Conservation (phyloP, 768 basidiomycete genomes). For the Pulveroboletus frians region DNA sequence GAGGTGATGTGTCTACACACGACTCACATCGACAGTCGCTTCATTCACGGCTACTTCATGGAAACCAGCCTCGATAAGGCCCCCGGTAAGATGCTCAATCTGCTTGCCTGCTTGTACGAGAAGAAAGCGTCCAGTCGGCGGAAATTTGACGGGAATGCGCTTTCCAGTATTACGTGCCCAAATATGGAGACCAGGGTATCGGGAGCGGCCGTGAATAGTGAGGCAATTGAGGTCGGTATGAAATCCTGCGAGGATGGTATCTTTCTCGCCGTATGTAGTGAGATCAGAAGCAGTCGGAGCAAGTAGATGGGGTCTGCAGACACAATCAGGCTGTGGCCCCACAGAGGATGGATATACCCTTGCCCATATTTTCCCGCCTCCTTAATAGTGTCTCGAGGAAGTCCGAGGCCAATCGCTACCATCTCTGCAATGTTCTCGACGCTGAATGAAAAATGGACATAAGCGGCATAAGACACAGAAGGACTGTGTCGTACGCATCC, state of each 20-base stretch:
- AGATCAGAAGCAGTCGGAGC: slow-evolving; percentile 94
- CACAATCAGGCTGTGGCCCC: background rate
- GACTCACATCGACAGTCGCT: slow-evolving; percentile 61
- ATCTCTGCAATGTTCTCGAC: slow-evolving; percentile 87
- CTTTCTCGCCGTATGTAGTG: slow-evolving; percentile 64
- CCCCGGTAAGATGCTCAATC: slow-evolving; percentile 80
- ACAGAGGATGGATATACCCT: slow-evolving; percentile 17
- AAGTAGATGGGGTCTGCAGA: slow-evolving; percentile 69
- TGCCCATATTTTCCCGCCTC: slow-evolving; percentile 84
- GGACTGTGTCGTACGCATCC: slow-evolving; percentile 54
- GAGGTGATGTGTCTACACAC: background rate
- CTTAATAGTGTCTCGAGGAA: slow-evolving; percentile 63
- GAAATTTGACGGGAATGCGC: slow-evolving; percentile 83
- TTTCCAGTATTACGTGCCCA: slow-evolving; percentile 95
- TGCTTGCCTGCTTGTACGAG: slow-evolving; percentile 96
- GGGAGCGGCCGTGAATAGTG: slow-evolving; percentile 83
- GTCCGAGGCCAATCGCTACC: slow-evolving; percentile 77
- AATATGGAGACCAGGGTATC: slow-evolving; percentile 85
- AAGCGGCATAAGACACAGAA: slow-evolving; percentile 4
- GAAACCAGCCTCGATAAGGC: slow-evolving; percentile 86
- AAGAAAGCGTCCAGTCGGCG: slow-evolving; percentile 70
- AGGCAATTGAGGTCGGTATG: slow-evolving; percentile 93
- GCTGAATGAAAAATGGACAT: slow-evolving; percentile 33
- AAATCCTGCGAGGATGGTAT: slow-evolving; percentile 90
- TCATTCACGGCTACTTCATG: slow-evolving; percentile 93